Base-by-base conservation (phyloP, 2,329 filamentous ascomycete genomes). In the Dactylellina sp. region DNA sequence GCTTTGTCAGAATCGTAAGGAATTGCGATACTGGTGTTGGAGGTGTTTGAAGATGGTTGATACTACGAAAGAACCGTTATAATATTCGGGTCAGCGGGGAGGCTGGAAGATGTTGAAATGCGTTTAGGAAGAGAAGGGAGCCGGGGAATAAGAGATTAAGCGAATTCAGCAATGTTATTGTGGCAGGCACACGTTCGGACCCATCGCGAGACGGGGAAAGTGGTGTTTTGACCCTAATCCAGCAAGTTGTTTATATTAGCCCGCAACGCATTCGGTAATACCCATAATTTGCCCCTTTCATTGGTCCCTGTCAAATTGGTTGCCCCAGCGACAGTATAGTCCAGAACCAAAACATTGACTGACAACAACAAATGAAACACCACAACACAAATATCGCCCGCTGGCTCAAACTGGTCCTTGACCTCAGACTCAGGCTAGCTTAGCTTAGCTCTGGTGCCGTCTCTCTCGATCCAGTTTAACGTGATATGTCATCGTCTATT, bases 161-260 rank as follows among this genome's bases (percentile, higher is more conserved):
- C 56, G 56, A 70, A 70, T 60, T 7, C 42, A 53, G 63, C 63
- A 53, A 42, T 68, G 53, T 68, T 68, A 68, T 68, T 68, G 40
- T 20, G 11, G 18, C 25, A 39, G n/a, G 18, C 25, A n/a, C 20
- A 22, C 32, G n/a, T 42, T 7, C n/a, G 20, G 16, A 32, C 9
- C 20, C 37, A 59, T 59, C 53, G 55, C 55, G 55, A 59, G 40
- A 40, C 37, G 37, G 37, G 37, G 6, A 49, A 25, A 49, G 32
- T 60, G 56, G 44, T 60, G 56, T 60, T 60, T 60, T 47, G 56
- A n/a, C 56, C 25, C n/a, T 2, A 47, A 25, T 11, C 28, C 28
- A 25, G 56, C 14, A 60, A 25, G 11, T 37, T 60, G 56, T 60
- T 60, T 47, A 60, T 42, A 16, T 59, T 32, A 14, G 28, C 9